These are phyloP conservation scores for Melanogaster broomeanus DNA, from an alignment of 768 basidiomycete species.

Conservation along the genomic window DNA sequence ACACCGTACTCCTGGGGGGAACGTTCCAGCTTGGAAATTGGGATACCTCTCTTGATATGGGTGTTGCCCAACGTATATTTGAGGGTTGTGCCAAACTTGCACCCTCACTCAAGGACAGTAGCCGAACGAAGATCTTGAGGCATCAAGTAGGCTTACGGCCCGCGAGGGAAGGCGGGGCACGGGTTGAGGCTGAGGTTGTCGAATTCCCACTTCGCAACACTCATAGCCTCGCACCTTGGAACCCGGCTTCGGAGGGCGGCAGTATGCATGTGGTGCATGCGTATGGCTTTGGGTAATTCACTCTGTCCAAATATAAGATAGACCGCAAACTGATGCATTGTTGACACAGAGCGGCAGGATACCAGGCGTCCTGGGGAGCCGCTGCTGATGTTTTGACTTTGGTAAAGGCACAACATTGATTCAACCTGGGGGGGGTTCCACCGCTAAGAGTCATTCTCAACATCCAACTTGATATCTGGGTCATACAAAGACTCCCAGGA, in stretches of 20 bases:
- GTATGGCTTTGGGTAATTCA: conserved; percentile 57
- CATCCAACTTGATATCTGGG: too few relatives aligned
- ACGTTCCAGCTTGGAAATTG: conserved; percentile 51
- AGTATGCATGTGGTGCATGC: conserved; percentile 50
- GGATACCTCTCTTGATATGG: conserved; percentile 49
- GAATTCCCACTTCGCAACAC: conserved; percentile 33
- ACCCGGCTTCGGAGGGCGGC: conserved; percentile 17
- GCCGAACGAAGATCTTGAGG: conserved; percentile 42
- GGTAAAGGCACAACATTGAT: conserved; percentile 12
- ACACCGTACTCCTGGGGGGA: conserved; percentile 57
- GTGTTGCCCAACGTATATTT: conserved; percentile 46
- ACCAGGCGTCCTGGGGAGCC: conserved; percentile 45
- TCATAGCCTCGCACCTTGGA: conserved; percentile 17
- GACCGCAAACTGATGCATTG: conserved; percentile 11
- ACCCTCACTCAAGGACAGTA: conserved; percentile 35
- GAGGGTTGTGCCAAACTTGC: conserved; percentile 42
- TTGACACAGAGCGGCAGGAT: conserved; percentile 35
- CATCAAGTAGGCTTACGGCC: conserved; percentile 66
- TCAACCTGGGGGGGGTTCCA: too few relatives aligned
- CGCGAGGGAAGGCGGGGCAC: conserved; percentile 52
- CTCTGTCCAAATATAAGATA: neutral
- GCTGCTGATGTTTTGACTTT: conserved; percentile 41
- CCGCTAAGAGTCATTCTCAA: too few relatives aligned
- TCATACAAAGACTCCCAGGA: too few relatives aligned
- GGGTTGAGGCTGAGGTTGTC: conserved; percentile 52